phyloP scores from a whole-genome alignment of 2,329 filamentous ascomycete species.

The Penicillium sp. region DNA sequence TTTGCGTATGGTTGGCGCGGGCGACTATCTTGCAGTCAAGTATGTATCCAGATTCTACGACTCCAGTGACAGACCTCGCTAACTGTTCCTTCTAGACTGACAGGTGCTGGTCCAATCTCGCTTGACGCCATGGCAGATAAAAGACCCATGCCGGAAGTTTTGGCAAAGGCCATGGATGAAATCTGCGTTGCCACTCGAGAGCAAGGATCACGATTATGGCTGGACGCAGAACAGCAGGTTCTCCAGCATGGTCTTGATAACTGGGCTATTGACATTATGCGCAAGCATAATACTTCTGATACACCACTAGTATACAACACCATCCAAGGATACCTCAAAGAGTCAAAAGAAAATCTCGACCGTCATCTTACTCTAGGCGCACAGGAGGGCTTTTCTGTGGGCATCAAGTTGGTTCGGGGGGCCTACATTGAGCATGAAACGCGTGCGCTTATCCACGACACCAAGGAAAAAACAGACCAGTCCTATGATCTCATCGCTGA shows the following conservation, averaged over 20 bases:
- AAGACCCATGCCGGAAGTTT: slow-evolving; percentile 18
- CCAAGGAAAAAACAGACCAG: slow-evolving; percentile 42
- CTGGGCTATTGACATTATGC: slow-evolving; percentile 54
- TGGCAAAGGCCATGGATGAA: slow-evolving; percentile 39
- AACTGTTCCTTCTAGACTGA: slow-evolving; percentile 15
- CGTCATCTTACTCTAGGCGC: slow-evolving; percentile 44
- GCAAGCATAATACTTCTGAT: slow-evolving; percentile 43
- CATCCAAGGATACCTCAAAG: slow-evolving; percentile 53
- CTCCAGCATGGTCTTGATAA: slow-evolving; percentile 50
- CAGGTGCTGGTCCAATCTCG: slow-evolving; percentile 25
- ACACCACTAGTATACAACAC: slow-evolving; percentile 47
- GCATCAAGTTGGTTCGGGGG: slow-evolving; percentile 51
- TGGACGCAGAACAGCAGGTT: slow-evolving; percentile 54
- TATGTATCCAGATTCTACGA: slow-evolving; percentile 3
- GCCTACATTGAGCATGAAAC: slow-evolving; percentile 51
- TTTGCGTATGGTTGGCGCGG: slow-evolving; percentile 24
- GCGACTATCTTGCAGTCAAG: slow-evolving; percentile 28
- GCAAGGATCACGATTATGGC: slow-evolving; percentile 46
- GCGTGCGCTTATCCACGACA: slow-evolving; percentile 41
- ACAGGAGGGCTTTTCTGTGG: slow-evolving; percentile 45
- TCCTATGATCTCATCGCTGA: slow-evolving; percentile 57
- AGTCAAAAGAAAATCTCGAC: slow-evolving; percentile 42
- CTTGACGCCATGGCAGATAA: slow-evolving; percentile 22
- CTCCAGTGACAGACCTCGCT: not conserved
- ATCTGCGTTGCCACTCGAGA: slow-evolving; percentile 40